phyloP scores from a whole-genome alignment of 2,329 filamentous ascomycete genomes.

The Fusarium chaquense region DNA sequence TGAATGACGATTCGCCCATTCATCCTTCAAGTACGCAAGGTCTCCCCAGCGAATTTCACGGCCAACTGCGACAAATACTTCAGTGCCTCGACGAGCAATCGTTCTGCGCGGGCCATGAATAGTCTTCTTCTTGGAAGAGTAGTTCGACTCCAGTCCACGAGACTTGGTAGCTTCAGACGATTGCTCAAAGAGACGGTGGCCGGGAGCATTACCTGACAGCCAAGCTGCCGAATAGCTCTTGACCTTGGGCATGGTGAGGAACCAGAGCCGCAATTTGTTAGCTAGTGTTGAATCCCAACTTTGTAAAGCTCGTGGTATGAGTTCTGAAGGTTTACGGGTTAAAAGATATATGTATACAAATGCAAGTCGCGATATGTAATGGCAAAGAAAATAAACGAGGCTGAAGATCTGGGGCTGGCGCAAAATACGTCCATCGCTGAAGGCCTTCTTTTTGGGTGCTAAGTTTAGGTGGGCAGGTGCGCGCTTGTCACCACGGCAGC shows the following conservation, averaged over 20 bases:
- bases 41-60: conserved; percentile 95
- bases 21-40: conserved; percentile 80
- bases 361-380: conserved; percentile 17
- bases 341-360: not conserved
- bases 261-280: conserved; percentile 14
- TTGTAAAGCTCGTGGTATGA: conserved; percentile 27
- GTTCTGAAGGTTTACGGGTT: not conserved
- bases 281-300: conserved; percentile 13
- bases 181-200: conserved; percentile 79
- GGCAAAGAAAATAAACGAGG: conserved; percentile 36
- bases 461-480: conserved; percentile 1
- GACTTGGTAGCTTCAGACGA: conserved; percentile 54
- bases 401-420: conserved; percentile 38
- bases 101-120: conserved; percentile 68
- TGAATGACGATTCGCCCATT: conserved; percentile 51
- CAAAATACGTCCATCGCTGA: conserved; percentile 18
- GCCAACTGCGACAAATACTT: conserved; percentile 89
- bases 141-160: conserved; percentile 55
- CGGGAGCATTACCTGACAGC: conserved; percentile 82
- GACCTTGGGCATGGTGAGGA: conserved; percentile 80
- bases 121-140: conserved; percentile 58
- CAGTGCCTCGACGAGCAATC: conserved; percentile 84
- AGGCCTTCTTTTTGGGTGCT: not conserved
- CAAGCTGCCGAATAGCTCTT: conserved; percentile 87
- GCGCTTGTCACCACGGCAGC: conserved; percentile 31